Conservation (phyloP, 768 basidiomycete genomes). For the Pleurotus citrinopileatus region DNA sequence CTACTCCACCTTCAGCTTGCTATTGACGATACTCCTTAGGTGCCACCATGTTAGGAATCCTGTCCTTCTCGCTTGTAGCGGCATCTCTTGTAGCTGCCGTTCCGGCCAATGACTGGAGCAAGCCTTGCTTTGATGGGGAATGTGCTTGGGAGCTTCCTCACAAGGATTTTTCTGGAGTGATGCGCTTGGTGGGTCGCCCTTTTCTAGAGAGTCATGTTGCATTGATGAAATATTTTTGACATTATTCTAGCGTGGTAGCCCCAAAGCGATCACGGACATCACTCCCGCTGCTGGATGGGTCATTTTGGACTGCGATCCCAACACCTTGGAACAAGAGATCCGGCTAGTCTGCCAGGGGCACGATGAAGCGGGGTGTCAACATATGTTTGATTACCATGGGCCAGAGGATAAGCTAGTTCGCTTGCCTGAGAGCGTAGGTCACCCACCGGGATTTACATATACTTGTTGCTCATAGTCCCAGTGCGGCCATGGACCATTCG, state of each 20-base stretch:
- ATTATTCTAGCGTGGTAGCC: not conserved
- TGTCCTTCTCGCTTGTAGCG: no score
- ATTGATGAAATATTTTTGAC: not conserved
- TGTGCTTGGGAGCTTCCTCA: not conserved
- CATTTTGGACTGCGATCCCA: constrained; percentile 1
- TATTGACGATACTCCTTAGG: no score
- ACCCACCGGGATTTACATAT: not conserved
- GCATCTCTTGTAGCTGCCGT: no score
- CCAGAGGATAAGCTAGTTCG: constrained; percentile 49
- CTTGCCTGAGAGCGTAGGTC: constrained; percentile 47
- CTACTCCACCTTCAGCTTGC: no score
- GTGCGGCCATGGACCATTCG: constrained; percentile 40
- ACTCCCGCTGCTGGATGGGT: not conserved
- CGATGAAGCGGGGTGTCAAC: constrained; percentile 29
- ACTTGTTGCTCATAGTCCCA: no score
- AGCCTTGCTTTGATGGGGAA: not conserved
- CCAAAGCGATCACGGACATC: not conserved
- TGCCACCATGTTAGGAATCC: no score
- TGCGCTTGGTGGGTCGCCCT: not conserved
- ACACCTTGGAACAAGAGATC: constrained; percentile 15
- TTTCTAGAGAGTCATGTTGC: no score
- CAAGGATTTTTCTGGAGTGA: not conserved
- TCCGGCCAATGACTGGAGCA: not conserved
- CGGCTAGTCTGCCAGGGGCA: constrained; percentile 15
- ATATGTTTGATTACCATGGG: constrained; percentile 33